Evolutionary conservation across 2,329 filamentous ascomycete species (phyloP), one percentile per base, ranked within the genome.

Genomic region (Cyanodermella asteris): DNA sequence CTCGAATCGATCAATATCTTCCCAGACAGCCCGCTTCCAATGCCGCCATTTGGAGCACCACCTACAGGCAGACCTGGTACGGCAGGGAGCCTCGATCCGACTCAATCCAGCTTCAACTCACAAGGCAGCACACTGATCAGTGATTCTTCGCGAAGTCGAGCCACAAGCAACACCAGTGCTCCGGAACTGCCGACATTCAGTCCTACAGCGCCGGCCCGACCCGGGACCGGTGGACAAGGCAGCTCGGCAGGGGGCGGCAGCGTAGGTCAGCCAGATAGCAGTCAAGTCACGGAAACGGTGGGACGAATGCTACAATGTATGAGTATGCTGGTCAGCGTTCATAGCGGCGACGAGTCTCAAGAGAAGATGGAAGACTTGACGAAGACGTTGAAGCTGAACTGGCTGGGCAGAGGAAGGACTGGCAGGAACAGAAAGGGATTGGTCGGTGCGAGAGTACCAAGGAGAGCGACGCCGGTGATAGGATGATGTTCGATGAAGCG

Each of bases 251-350:
- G 2, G 40, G 17, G 35, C 35, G 21, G 36, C 40, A 16, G 36
- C 36, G 19, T 36, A 44, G 6, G 32, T 44, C 5, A 21, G 12
- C 28, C 24, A 4, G 53, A 56, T 30, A 49, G 47, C 39, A 72
- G 68, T 24, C 69, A 87, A 41, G 69, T 94, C 27, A 91, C 87
- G 1, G 82, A 94, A 37, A 91, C 84, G 37, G 82, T 93, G 1
- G 87, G 81, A 0, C 61, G 84, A 25, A 91, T 97, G 78, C 56
- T 97, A 34, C 87, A 97, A 53, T 97, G 87, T 47, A 73, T 94
- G 48, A 84, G 74, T 44, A 81, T 97, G 6, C 57, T 97, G 13
- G 76, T 78, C 3, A 72, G 71, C 32, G 64, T 91, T 8, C 72
- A 67, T 40, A 67, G 60, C 1, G 64, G 64, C 7, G 78, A 90